Evolutionary conservation across 2,329 filamentous ascomycete species (phyloP), one percentile per base, ranked within the genome.

Genomic region (Pestalotiopsis sp.): DNA sequence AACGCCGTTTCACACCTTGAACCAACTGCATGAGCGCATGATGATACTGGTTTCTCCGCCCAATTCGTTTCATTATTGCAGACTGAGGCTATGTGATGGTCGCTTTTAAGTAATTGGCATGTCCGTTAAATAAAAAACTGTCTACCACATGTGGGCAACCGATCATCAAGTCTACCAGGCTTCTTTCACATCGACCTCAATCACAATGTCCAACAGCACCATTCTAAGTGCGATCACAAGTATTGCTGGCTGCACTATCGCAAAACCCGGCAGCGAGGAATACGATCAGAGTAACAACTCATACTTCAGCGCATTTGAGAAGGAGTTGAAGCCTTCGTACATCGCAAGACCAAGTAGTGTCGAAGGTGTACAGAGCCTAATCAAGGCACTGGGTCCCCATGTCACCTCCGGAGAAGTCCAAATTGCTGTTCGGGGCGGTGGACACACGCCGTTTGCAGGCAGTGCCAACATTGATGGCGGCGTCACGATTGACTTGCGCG

Each of bases 271-370:
- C 1, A 74, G 65, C 61, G 57, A 71, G 36, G 69, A 71, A 52
- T 74, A 71, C 14, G 59, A 73, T 23, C 20, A 67, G 17, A 58
- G 61, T n/a, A 74, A 73, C 6, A 57, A 68, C 2, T 74, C 71
- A 13, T 74, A 74, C 67, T 73, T 73, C 57, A 73, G 71, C 52
- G 73, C 72, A 6, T 74, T 73, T 41, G 71, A 73, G 52, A 71
- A 68, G 36, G 72, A 73, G 66, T 25, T 72, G 11, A 69, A 69
- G 20, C 73, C 72, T 12, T 68, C 68, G 13, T 69, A 68, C 52
- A 74, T 74, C 45, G 71, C 65, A 38, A 31, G 69, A 52, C 69
- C 71, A 14, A 65, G 23, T 4, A 68, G 62, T 31, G 69, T 71
- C 13, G 17, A 68, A 1, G 52, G 73, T 17, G 69, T 74, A 6